These are phyloP conservation scores for Penicillium vulpinum DNA, from an alignment of 2,329 filamentous ascomycete species.

Conservation along the genomic window DNA sequence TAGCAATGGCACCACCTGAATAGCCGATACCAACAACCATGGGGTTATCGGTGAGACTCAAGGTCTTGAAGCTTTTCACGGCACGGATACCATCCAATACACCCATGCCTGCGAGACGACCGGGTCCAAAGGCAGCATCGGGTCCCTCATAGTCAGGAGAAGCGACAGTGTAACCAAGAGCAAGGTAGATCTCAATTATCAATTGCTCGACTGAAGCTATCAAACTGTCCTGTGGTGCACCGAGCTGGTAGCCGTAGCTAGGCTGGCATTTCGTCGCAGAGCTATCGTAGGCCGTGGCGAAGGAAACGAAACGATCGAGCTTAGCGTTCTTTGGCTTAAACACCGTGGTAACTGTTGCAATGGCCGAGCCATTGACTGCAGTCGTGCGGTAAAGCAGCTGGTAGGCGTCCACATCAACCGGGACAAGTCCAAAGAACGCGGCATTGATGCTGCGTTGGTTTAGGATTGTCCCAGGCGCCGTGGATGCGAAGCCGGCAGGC, in stretches of 20 bases:
- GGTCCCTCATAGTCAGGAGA: slow-evolving; percentile 53
- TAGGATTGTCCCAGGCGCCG: slow-evolving; percentile 26
- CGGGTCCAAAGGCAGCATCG: slow-evolving; percentile 46
- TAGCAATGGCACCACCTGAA: slow-evolving; percentile 56
- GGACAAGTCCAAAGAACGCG: slow-evolving; percentile 25
- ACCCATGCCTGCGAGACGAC: slow-evolving; percentile 47
- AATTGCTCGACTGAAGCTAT: slow-evolving; percentile 38
- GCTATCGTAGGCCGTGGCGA: slow-evolving; percentile 42
- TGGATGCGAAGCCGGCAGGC: slow-evolving; percentile 24
- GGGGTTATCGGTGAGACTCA: slow-evolving; percentile 20
- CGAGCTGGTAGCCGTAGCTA: slow-evolving; percentile 33
- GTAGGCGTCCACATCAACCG: slow-evolving; percentile 27
- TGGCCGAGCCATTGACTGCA: slow-evolving; percentile 39
- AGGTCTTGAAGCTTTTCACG: slow-evolving; percentile 35
- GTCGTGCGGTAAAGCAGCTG: slow-evolving; percentile 48
- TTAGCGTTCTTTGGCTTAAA: slow-evolving; percentile 35
- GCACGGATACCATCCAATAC: slow-evolving; percentile 47
- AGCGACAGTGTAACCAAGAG: slow-evolving; percentile 50
- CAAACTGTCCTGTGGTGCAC: slow-evolving; percentile 32
- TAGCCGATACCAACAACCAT: slow-evolving; percentile 54
- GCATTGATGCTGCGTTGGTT: slow-evolving; percentile 21
- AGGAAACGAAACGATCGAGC: slow-evolving; percentile 42
- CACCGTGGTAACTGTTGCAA: slow-evolving; percentile 44
- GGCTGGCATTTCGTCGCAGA: slow-evolving; percentile 28
- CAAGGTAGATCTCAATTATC: slow-evolving; percentile 40